phyloP scores from a whole-genome alignment of 371 early-diverging fungal species.

The Syncephalastrum contaminatum region DNA sequence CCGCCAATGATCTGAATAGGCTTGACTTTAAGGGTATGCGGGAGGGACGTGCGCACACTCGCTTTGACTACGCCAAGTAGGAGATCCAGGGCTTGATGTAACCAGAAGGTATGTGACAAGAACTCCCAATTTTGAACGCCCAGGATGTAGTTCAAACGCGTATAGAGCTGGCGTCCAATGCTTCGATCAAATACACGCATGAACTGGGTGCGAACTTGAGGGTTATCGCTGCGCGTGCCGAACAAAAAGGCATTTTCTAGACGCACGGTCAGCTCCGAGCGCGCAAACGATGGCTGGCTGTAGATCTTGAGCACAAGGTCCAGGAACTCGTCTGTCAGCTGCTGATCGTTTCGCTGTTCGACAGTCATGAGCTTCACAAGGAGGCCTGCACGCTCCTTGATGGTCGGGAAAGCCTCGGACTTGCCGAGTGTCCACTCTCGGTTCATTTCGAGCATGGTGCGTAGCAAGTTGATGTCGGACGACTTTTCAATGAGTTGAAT shows the following conservation, averaged over 20 bases:
- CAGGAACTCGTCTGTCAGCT: constrained; percentile 79
- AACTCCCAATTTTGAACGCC: constrained; percentile 96
- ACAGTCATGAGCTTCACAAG: constrained; percentile 89
- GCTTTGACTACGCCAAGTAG: constrained; percentile 70
- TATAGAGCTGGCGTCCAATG: constrained; percentile 62
- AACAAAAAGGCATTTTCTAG: constrained; percentile 93
- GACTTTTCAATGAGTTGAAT: constrained; percentile 83
- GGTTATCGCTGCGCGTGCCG: constrained; percentile 80
- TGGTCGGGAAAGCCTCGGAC: constrained; percentile 87
- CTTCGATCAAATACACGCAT: constrained; percentile 79
- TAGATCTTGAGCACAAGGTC: constrained; percentile 87
- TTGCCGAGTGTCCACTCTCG: constrained; percentile 86
- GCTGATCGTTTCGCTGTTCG: constrained; percentile 65
- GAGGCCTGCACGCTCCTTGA: constrained; percentile 93
- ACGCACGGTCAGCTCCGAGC: constrained; percentile 89
- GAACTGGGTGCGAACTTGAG: constrained; percentile 78
- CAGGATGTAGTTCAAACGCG: constrained; percentile 86
- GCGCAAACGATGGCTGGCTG: constrained; percentile 71
- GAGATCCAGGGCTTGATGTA: constrained; percentile 88
- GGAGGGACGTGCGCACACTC: constrained; percentile 34
- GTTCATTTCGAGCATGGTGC: constrained; percentile 77
- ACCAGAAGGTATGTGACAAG: constrained; percentile 84
- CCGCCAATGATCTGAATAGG: constrained; percentile 44
- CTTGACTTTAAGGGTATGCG: constrained; percentile 54
- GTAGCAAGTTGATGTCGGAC: constrained; percentile 68